phyloP scores from a whole-genome alignment of 306 rosid species.

The Cucurbita moschata region DNA sequence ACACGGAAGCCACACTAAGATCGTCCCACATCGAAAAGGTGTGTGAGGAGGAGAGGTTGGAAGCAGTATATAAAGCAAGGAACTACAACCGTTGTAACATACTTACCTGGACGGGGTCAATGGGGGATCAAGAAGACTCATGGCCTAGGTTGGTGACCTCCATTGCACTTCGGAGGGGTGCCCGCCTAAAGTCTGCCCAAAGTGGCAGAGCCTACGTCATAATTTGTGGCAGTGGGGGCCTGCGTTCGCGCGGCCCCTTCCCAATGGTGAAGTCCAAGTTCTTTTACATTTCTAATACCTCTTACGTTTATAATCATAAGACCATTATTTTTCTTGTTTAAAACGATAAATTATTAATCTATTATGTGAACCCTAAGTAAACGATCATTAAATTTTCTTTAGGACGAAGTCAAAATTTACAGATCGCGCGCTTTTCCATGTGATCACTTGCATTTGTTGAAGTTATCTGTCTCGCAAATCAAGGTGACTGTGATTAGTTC shows the following conservation, averaged over 20 bases:
- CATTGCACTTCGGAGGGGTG: conserved; percentile 34
- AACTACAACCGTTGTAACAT: not conserved
- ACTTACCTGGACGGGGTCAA: conserved; percentile 43
- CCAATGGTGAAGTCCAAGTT: not conserved
- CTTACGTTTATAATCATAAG: too few relatives aligned
- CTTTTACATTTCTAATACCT: too few relatives aligned
- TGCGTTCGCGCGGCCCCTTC: conserved; percentile 74
- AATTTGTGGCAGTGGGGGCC: conserved; percentile 54
- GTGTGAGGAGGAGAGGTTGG: not conserved
- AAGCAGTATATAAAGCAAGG: not conserved
- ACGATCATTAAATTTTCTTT: not conserved
- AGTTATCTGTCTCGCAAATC: not conserved
- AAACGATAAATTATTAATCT: not conserved
- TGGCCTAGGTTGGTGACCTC: conserved; percentile 37
- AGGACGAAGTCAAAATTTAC: not conserved
- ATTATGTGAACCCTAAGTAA: not conserved
- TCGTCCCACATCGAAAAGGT: not conserved
- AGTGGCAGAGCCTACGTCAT: conserved; percentile 40
- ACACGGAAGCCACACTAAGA: not conserved
- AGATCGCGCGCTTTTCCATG: not conserved
- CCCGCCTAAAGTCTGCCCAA: conserved; percentile 26
- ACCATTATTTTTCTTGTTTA: too few relatives aligned
- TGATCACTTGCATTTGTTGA: not conserved
- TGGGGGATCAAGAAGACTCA: conserved; percentile 10
- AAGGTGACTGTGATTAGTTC: not conserved